Percentiles rank a stretch among this genome's conserved stretches.
phyloP scores from a whole-genome alignment of 164 flowering plant genomes.

The Sedum album region DNA sequence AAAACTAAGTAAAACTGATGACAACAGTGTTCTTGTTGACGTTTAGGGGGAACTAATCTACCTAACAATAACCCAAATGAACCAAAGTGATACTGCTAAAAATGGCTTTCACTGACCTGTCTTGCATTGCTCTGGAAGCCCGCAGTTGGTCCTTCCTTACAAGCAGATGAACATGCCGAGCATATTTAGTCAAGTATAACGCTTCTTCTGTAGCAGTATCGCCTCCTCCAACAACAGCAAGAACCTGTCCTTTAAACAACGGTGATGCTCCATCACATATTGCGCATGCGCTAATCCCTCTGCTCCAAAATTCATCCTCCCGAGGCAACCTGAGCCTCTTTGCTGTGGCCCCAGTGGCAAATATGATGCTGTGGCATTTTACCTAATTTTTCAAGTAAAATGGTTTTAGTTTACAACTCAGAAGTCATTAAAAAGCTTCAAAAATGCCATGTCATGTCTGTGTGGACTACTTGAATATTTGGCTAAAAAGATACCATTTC shows the following conservation, averaged over 20 bases:
- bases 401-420: not conserved
- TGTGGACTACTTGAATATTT: too few species aligned
- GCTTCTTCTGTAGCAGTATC: slow-evolving; percentile 99
- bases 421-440: not conserved
- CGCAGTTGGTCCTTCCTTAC: slow-evolving; percentile 74
- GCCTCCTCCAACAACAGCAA: slow-evolving; percentile 98
- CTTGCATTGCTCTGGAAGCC: slow-evolving; percentile 98
- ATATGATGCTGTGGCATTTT: slow-evolving; percentile 72
- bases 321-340: slow-evolving; percentile 72
- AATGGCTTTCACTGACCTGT: slow-evolving; percentile 43
- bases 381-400: slow-evolving; percentile 38
- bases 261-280: slow-evolving; percentile 99
- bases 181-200: slow-evolving; percentile 86
- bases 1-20: not conserved
- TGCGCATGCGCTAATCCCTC: slow-evolving; percentile 99
- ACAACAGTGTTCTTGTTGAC: not conserved
- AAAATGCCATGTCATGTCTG: too few species aligned
- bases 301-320: slow-evolving; percentile 96
- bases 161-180: slow-evolving; percentile 91
- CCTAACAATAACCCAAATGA: not conserved
- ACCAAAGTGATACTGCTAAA: too few species aligned
- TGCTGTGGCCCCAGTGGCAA: slow-evolving; percentile 94
- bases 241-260: slow-evolving; percentile 78
- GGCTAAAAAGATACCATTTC: not conserved
- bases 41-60: not conserved